Base-by-base conservation (phyloP, 306 rosid genomes). In the Gynostemma pentaphyllum region DNA sequence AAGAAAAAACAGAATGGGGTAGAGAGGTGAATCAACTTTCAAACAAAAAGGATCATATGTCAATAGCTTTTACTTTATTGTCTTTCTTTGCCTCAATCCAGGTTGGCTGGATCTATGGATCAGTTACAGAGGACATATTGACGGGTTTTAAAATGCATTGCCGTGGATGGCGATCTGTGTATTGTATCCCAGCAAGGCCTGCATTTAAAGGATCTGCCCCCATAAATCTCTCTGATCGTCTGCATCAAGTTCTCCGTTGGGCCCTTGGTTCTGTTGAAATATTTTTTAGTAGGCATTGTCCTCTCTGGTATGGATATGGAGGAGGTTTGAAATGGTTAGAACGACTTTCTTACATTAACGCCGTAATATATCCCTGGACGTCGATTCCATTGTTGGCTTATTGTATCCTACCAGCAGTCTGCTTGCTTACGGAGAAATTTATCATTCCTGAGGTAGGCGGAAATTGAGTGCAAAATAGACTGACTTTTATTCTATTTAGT, bases 41-140 rank as follows among this genome's bases (percentile, higher is more conserved):
- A 5, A n/a, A n/a, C n/a, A n/a, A n/a, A n/a, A n/a, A 5, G 39
- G 39, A 5, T 46, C 2, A 15, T 46, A 23, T 5, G 5, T 15
- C 24, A 46, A 46, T 21, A n/a, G n/a, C 52, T n/a, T 46, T 46
- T 3, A 46, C 23, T 46, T 46, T 0, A 46, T 39, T 9, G 24
- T 11, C 24, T 15, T 34, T 34, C 39, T 34, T 34, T 34, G 39
- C 39, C 39, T n/a, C 24, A 5, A 46, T 24, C 63, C 62, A 87
- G 95, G 84, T 87, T 42, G 95, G 95, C 10, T 87, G 95, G 95
- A 87, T 80, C 68, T 84, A 87, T 71, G 91, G 95, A 60, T 87
- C 91, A 15, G 76, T 75, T 14, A 80, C 81, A 36, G 90, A 82
- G 75, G 88, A 87, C 56, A 84, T 80, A 48, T 44, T 84, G 67